Conservation (phyloP, 1,284 basidiomycete genomes). For the Puccinia brachypodii region DNA sequence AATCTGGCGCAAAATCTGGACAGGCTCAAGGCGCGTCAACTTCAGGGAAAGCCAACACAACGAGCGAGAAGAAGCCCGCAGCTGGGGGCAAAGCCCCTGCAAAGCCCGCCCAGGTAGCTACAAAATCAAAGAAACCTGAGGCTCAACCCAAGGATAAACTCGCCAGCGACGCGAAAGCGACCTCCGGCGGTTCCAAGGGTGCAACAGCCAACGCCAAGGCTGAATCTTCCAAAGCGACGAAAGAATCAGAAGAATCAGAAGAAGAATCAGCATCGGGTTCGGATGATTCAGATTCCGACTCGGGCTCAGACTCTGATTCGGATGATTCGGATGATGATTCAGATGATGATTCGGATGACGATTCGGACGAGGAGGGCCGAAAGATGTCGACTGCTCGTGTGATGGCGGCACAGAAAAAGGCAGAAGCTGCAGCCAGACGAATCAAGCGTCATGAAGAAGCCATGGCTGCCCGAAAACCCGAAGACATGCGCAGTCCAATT, state of each 20-base stretch:
- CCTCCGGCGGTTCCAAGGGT: constrained; percentile 10
- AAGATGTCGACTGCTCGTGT: constrained; percentile 59
- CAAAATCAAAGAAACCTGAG: constrained; percentile 58
- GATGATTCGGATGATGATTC: constrained; percentile 61
- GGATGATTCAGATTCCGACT: constrained; percentile 56
- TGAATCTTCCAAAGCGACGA: not conserved
- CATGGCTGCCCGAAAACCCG: constrained; percentile 79
- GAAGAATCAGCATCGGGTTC: constrained; percentile 59
- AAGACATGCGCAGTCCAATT: constrained; percentile 91
- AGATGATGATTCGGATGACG: constrained; percentile 63
- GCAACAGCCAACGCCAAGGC: not conserved
- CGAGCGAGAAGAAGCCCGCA: constrained; percentile 44
- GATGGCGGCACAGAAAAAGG: constrained; percentile 74
- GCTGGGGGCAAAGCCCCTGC: constrained; percentile 43
- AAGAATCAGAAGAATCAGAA: constrained; percentile 52
- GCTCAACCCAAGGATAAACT: constrained; percentile 53
- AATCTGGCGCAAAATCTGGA: constrained; percentile 40
- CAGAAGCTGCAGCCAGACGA: constrained; percentile 76
- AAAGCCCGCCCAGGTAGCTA: constrained; percentile 49
- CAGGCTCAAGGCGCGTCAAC: constrained; percentile 50
- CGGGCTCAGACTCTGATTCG: constrained; percentile 56
- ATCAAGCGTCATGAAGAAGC: constrained; percentile 82
- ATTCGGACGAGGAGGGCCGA: constrained; percentile 61
- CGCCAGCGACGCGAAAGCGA: constrained; percentile 53
- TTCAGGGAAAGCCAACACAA: constrained; percentile 24